These are phyloP conservation scores for Neocallimastix lanati DNA, from an alignment of 192 early-diverging fungal species.

Conservation along the genomic window DNA sequence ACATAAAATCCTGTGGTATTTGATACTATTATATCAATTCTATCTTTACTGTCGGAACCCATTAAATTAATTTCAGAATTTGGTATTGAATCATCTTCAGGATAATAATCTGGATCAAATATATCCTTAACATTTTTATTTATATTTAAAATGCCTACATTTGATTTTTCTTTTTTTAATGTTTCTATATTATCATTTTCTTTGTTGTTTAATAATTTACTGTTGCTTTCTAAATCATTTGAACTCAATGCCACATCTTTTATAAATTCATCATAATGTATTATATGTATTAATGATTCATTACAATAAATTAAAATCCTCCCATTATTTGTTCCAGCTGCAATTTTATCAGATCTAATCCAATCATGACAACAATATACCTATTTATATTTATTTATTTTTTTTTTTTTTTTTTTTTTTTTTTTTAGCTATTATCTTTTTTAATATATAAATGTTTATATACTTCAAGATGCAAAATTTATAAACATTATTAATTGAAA, in stretches of 20 bases:
- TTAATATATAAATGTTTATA: no score
- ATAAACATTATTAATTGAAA: no score
- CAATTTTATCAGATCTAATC: neutral
- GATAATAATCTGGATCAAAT: neutral
- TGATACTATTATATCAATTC: neutral
- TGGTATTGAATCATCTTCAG: neutral
- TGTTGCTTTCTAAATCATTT: neutral
- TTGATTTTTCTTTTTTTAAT: neutral
- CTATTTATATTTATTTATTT: neutral
- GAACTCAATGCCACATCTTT: neutral
- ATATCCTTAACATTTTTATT: neutral
- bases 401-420: no score
- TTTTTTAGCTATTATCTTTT: no score
- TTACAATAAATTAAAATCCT: neutral
- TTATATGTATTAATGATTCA: neutral
- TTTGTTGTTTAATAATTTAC: neutral
- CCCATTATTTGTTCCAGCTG: neutral
- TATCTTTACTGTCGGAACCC: neutral
- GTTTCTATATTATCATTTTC: neutral
- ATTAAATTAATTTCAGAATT: neutral
- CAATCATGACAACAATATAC: neutral
- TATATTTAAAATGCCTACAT: neutral
- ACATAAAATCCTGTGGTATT: neutral
- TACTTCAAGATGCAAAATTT: no score
- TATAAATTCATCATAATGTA: neutral